phyloP scores from a whole-genome alignment of 2,329 filamentous ascomycete species.

The Fusarium mangiferae region DNA sequence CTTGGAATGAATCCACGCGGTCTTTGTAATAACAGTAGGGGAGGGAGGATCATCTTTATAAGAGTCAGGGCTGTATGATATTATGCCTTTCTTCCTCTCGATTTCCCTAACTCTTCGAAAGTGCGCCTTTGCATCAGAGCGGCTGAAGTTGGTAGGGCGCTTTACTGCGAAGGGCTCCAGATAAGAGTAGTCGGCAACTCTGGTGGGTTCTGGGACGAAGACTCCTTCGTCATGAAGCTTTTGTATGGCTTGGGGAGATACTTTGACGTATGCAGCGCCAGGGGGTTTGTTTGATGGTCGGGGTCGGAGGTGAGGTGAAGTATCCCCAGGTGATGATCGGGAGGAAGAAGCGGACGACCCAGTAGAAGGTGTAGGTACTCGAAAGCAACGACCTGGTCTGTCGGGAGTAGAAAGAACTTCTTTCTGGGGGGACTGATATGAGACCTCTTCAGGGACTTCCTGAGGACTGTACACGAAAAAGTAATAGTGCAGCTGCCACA shows the following conservation, averaged over 20 bases:
- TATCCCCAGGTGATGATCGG: not conserved
- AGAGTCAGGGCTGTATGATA: not conserved
- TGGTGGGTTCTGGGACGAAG: slow-evolving; percentile 1
- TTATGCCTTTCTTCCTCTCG: not conserved
- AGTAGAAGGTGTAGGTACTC: slow-evolving; percentile 5
- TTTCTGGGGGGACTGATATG: not conserved
- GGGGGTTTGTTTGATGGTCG: slow-evolving; percentile 17
- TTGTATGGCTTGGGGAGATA: slow-evolving; percentile 23
- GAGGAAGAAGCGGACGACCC: not conserved
- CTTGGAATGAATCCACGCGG: slow-evolving; percentile 7
- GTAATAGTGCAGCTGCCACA: slow-evolving; percentile 11
- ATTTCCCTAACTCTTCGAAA: not conserved
- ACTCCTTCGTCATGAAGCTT: slow-evolving; percentile 12
- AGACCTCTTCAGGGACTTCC: not conserved
- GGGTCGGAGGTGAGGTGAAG: not conserved
- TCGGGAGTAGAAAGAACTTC: not conserved
- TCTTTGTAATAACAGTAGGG: slow-evolving; percentile 1
- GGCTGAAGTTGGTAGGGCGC: not conserved
- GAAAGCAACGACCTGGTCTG: not conserved
- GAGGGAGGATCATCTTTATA: not conserved
- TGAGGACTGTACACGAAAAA: slow-evolving; percentile 4
- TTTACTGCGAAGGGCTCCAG: not conserved
- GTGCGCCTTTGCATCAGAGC: not conserved
- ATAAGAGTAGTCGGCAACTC: slow-evolving; percentile 6
- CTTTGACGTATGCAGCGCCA: slow-evolving; percentile 19